phyloP scores from a whole-genome alignment of 345 rosid species.

The Gossypium arboreum region DNA sequence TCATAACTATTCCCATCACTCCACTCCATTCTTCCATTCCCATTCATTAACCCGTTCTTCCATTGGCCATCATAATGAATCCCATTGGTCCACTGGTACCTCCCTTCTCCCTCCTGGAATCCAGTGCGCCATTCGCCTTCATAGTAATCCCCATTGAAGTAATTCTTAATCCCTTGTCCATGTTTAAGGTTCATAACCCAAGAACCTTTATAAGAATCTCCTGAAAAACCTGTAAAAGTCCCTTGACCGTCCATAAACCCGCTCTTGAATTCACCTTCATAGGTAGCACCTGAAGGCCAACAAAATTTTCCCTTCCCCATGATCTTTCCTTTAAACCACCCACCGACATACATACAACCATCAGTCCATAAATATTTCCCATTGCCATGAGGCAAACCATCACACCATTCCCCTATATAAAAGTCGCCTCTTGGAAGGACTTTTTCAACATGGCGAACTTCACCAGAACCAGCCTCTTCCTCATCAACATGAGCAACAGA shows the following conservation, averaged over 20 bases:
- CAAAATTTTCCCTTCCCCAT: conserved; percentile 84
- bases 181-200: conserved; percentile 92
- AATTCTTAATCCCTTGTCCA: conserved; percentile 69
- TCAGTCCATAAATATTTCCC: conserved; percentile 93
- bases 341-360: conserved; percentile 92
- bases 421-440: conserved; percentile 68
- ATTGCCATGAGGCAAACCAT: conserved; percentile 66
- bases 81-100: conserved; percentile 85
- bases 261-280: conserved; percentile 92
- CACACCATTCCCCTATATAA: conserved; percentile 86
- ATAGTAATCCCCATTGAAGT: conserved; percentile 70
- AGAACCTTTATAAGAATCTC: conserved; percentile 65
- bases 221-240: conserved; percentile 66
- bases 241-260: conserved; percentile 94
- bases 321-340: conserved; percentile 69
- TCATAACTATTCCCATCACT: conserved; percentile 77
- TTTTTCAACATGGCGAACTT: conserved; percentile 47
- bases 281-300: conserved; percentile 94
- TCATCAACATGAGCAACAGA: conserved; percentile 94
- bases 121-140: conserved; percentile 95
- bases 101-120: conserved; percentile 79
- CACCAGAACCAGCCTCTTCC: conserved; percentile 40
- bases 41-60: conserved; percentile 68
- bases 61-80: conserved; percentile 74
- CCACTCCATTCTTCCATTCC: conserved; percentile 89